Base-by-base conservation (phyloP, 768 basidiomycete species). In the Suillus americanus region DNA sequence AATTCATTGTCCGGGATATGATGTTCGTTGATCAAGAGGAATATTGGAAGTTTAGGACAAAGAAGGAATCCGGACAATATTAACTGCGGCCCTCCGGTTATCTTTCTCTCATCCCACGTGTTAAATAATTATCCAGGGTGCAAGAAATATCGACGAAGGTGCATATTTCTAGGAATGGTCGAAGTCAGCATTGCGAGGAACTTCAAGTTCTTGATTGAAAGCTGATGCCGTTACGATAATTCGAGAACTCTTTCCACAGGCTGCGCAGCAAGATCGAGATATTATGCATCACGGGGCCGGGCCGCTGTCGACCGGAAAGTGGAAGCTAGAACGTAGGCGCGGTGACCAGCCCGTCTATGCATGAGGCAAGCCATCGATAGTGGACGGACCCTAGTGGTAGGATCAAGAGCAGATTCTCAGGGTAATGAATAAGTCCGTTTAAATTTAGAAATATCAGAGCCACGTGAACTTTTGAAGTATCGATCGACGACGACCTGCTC, bases 1-100 rank as follows among this genome's bases (percentile, higher is more conserved):
- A 30, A 57, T 67, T 61, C 74, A 69, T 72, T 23, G 56, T n/a
- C 14, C 35, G 50, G 53, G 28, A 30, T n/a, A 40, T 43, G 28
- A 10, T 62, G 18, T 20, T 55, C 65, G 62, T 60, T 16, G 5
- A 18, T 33, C 4, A 28, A 25, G 10, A 25, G 35, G 46, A 23
- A 40, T 57, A n/a, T 41, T 41, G 10, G 28, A 55, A 9, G 50
- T 18, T 28, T 5, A 18, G 50, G 28, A 51, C 16, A 18, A 51
- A 28, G 50, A 28, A 28, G 16, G 50, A 48, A 33, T n/a, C 10
- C 12, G 5, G 20, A 54, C 5, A 13, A 54, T 20, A 33, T 33
- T n/a, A 20, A 2, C 20, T 33, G 53, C 20, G 20, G 53, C 20
- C 18, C 33, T 20, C 30, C 30, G 53, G 53, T 20, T 54, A 53